Evolutionary conservation across 2,329 filamentous ascomycete species (phyloP).

Genomic region (Phialophora tarda): DNA sequence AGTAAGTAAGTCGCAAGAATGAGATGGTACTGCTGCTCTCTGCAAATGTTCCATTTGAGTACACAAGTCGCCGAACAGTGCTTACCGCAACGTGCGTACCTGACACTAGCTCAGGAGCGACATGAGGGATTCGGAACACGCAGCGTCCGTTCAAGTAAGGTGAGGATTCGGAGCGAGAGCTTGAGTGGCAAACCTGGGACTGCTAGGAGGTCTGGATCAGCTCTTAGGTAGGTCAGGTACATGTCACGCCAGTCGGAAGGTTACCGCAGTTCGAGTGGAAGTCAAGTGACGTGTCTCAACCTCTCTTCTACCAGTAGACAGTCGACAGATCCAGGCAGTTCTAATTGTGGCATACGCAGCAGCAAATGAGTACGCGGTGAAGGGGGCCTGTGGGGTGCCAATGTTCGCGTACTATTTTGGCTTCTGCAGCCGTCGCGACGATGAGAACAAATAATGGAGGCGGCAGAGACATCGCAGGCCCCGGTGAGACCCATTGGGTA

Average conservation of each 20-base stretch:
- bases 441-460: background rate
- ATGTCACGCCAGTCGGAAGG: conserved; percentile 6
- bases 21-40: background rate
- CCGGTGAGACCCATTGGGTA: background rate
- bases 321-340: background rate
- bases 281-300: conserved; percentile 13
- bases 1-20: background rate
- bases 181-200: conserved; percentile 6
- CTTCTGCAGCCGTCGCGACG: background rate
- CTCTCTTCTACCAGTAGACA: conserved; percentile 1
- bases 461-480: background rate
- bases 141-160: background rate
- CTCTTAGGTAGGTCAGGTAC: conserved; percentile 4
- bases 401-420: background rate
- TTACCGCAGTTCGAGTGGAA: background rate
- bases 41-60: background rate
- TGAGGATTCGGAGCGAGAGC: background rate
- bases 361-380: background rate
- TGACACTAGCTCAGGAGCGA: conserved; percentile 8
- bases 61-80: background rate
- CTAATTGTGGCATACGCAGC: conserved; percentile 12
- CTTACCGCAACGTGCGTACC: conserved; percentile 5
- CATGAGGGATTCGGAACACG: background rate
- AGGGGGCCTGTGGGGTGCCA: background rate
- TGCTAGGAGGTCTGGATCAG: background rate